A percentile compares a stretch with the other conserved stretches of the same genome.
Evolutionary conservation across 495 filamentous ascomycete species (phyloP).

Genomic region (Tuber aestivum): DNA sequence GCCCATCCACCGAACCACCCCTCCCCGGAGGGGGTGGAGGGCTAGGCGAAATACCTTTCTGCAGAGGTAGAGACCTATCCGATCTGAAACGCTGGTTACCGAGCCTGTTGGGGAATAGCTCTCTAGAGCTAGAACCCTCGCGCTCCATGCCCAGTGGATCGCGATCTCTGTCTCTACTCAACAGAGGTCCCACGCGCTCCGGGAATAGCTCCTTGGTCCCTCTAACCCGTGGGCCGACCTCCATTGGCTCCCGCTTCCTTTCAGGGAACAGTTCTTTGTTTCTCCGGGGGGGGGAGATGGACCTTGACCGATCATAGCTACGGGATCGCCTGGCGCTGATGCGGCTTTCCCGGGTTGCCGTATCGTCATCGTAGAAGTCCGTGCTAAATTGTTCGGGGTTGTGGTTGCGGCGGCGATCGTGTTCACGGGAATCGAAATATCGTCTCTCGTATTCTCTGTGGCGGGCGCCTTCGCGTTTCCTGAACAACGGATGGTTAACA

Average conservation of each 20-base stretch:
- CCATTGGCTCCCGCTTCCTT: slow-evolving; percentile 19
- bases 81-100: slow-evolving; percentile 19
- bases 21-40: background rate
- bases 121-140: slow-evolving; percentile 11
- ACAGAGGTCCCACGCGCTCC: slow-evolving; percentile 4
- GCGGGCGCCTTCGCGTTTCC: slow-evolving; percentile 40
- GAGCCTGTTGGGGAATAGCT: slow-evolving; percentile 30
- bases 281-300: slow-evolving; percentile 22
- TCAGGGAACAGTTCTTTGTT: slow-evolving; percentile 37
- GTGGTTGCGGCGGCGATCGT: slow-evolving; percentile 32
- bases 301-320: slow-evolving; percentile 21
- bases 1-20: background rate
- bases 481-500: slow-evolving; percentile 11
- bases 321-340: slow-evolving; percentile 12
- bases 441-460: slow-evolving; percentile 33
- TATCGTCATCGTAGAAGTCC: slow-evolving; percentile 38
- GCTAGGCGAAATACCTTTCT: background rate
- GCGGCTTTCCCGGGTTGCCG: slow-evolving; percentile 9
- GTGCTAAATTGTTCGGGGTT: slow-evolving; percentile 21
- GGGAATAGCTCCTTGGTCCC: slow-evolving; percentile 34
- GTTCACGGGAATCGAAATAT: slow-evolving; percentile 30
- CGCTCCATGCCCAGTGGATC: background rate
- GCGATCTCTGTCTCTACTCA: background rate
- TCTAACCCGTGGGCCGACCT: slow-evolving; percentile 13
- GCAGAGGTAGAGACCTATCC: slow-evolving; percentile 10